Conservation (phyloP, 495 filamentous ascomycete genomes). For the Staphylotrichum longicolle region DNA sequence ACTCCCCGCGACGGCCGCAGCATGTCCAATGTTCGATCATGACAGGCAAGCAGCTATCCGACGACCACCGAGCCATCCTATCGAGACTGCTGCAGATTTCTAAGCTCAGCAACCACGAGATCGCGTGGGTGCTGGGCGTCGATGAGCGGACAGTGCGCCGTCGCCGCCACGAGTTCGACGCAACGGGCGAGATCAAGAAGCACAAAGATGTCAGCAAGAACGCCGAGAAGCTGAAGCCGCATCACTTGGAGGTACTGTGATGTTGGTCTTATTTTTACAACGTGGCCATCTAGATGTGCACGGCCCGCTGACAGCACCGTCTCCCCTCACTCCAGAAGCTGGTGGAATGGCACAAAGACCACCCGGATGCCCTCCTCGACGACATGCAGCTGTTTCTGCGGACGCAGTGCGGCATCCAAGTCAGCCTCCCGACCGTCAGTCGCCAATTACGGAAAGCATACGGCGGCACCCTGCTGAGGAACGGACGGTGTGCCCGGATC, state of each 20-base stretch:
- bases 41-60: constrained; percentile 29
- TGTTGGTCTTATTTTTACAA: not conserved
- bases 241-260: constrained; percentile 26
- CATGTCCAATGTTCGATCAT: constrained; percentile 12
- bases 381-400: constrained; percentile 33
- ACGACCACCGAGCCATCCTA: constrained; percentile 25
- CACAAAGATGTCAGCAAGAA: constrained; percentile 33
- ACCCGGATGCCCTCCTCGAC: constrained; percentile 31
- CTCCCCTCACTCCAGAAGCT: constrained; percentile 24
- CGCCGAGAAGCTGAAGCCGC: constrained; percentile 32
- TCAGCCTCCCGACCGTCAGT: constrained; percentile 30
- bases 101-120: constrained; percentile 32
- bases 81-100: constrained; percentile 24
- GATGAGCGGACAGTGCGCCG: constrained; percentile 31
- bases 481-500: constrained; percentile 13
- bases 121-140: constrained; percentile 25
- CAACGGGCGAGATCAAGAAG: constrained; percentile 26
- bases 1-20: not conserved
- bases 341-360: constrained; percentile 29
- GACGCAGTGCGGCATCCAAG: constrained; percentile 23
- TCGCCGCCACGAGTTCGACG: constrained; percentile 25
- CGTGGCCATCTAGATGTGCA: not conserved
- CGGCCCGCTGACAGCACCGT: not conserved
- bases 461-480: constrained; percentile 11
- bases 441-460: constrained; percentile 16